Base-by-base conservation (phyloP, 306 rosid species). In the Pachyrhizus erosus region DNA sequence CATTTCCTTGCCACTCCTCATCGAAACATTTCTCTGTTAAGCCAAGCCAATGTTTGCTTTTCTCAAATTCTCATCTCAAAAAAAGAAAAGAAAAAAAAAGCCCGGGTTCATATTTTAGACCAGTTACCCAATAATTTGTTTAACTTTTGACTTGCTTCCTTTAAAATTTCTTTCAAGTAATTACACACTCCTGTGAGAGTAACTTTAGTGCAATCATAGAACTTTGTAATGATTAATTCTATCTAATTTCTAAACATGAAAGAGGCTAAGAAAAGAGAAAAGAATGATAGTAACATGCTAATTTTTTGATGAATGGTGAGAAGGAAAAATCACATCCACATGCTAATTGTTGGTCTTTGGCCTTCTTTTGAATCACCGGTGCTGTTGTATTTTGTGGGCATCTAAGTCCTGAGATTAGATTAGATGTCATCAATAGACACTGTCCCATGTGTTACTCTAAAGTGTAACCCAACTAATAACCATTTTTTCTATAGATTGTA, bases 131-230 rank as follows among this genome's bases (percentile, higher is more conserved):
- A 77, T 76, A 49, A 43, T 51, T 51, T 54, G 21, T 31, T 39
- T 33, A 66, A 24, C 75, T 78, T 86, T 74, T 83, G 80, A 75
- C 85, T 79, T 58, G 46, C 51, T 34, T 60, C 65, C 33, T 79
- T 55, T 68, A 4, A 31, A 15, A 48, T 77, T 87, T 87, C 67
- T 62, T 83, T 70, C 15, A 82, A 78, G 83, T 72, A 75, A 68
- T 80, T 45, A 76, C 29, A 55, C 24, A 68, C 58, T 54, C 67
- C 2, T 31, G 71, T 24, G 55, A 9, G 34, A 27, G 34, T 73
- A 76, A 71, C 84, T 42, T 80, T 46, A 45, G 24, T 81, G 88
- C 89, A 91, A 91, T 87, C 73, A 86, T 86, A 43, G 84, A 89
- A 84, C 34, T 39, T 43, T 49, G 84, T 62, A 62, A 80, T 82